Base-by-base conservation (phyloP, 306 rosid species). In the Ormosia semicastrata region DNA sequence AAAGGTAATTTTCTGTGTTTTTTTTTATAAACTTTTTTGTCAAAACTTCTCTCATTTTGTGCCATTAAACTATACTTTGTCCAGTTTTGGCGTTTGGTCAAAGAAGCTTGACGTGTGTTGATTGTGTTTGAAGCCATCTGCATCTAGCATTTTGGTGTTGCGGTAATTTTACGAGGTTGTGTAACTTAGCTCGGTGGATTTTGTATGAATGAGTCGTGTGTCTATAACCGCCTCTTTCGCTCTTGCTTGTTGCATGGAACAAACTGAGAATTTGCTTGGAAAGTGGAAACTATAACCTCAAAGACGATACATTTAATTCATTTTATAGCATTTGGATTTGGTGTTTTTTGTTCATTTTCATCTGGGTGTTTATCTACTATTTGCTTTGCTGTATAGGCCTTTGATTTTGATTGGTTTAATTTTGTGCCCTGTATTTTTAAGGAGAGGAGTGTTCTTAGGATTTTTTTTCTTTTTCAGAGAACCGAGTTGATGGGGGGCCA, bases 401-500 rank as follows among this genome's bases (percentile, higher is more conserved):
- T 69, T 7, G 13, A 18, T 17, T 56, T 3, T 3, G 40, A 10
- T 46, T 69, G 34, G 12, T 3, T 33, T 34, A 41, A 11, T 43
- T 46, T 69, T 11, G 40, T 24, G 2, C 4, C 10, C 13, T 81
- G 72, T 72, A 32, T 84, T 68, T 70, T n/a, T 14, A 40, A 83
- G 49, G 37, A 49, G 14, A 73, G 68, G 33, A 52, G 47, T 3
- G 70, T 39, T 33, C 10, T 36, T 73, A 4, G 17, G 74, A 15
- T 34, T 24, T 53, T 41, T 13, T 64, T n/a, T n/a, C n/a, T n/a
- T n/a, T n/a, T n/a, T n/a, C n/a, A n/a, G n/a, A n/a, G n/a, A n/a
- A n/a, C n/a, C n/a, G 75, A 64, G 78, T 66, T 83, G 43, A 92
- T 92, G 97, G 94, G 94, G 33, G 84, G 81, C 1, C 63, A 54